Base-by-base conservation (phyloP, 2,329 filamentous ascomycete species). In the Orbilia blumenaviensis region DNA sequence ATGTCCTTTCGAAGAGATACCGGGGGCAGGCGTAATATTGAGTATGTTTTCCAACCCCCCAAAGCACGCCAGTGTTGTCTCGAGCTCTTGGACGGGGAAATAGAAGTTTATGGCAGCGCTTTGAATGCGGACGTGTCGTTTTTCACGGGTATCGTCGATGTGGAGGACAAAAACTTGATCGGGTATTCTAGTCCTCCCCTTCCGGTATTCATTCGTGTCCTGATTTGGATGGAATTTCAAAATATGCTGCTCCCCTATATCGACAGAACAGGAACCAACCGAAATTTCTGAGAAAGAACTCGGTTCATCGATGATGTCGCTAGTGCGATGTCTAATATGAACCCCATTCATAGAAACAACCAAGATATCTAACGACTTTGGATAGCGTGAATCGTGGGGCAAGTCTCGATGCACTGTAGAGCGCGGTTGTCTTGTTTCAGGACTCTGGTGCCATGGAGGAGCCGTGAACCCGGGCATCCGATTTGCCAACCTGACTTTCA, bases 21-120 rank as follows among this genome's bases (percentile, higher is more conserved):
- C 82, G 3, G 81, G 14, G 41, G 36, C 68, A 80, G 81, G 56
- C n/a, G 78, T 81, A 81, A 84, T 81, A 78, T 95, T 96, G 46
- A 99, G 85, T 62, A 99, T 91, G 78, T 93, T 93, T 82, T 94
- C 97, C 46, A 99, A 85, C 0, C 95, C 95, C 36, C 95, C 95
- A 83, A 97, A 94, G 86, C 92, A 93, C 67, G 89, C 89, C 74
- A 98, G 89, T 0, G 92, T 92, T 80, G 97, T 93, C 79, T 98
- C 95, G 21, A 98, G 84, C 66, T 88, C 88, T 78, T 91, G 90
- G 14, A 97, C 84, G 81, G 98, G 92, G 42, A 98, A 83, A 68
- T 89, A 88, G 8, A 97, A 82, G 72, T 90, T 88, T 1, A 97
- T 82, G 4, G 94, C 93, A 8, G 96, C 85, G 0, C 93, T 96